Percentiles rank a stretch among this genome's conserved stretches.
These are phyloP conservation scores for Arthrobotrys entomopaga DNA, from an alignment of 2,329 filamentous ascomycete species.

Conservation along the genomic window DNA sequence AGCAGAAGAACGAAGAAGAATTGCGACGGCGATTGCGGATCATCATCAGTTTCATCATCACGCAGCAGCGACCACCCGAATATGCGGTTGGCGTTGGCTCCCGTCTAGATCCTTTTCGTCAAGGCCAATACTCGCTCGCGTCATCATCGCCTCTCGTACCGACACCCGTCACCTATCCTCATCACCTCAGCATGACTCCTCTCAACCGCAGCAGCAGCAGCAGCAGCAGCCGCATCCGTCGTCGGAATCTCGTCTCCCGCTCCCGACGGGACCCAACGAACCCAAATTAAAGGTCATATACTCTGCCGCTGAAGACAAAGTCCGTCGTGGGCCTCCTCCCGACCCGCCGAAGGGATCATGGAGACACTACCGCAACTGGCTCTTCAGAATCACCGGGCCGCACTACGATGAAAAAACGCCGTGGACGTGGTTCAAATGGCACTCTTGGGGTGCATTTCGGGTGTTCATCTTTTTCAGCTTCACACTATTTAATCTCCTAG, in stretches of 20 bases:
- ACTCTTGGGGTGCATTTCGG: constrained; percentile 24
- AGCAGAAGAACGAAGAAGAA: constrained; percentile 22
- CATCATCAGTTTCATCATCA: background rate
- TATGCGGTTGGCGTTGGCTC: constrained; percentile 39
- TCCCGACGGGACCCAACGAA: constrained; percentile 35
- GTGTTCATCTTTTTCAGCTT: constrained; percentile 44
- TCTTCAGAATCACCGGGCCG: constrained; percentile 39
- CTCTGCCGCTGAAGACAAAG: constrained; percentile 36
- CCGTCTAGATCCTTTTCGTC: constrained; percentile 24
- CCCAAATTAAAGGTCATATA: constrained; percentile 41
- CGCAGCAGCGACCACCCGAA: constrained; percentile 12
- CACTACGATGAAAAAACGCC: constrained; percentile 40
- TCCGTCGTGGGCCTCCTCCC: constrained; percentile 35
- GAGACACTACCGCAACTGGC: constrained; percentile 41
- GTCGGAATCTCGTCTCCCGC: constrained; percentile 23
- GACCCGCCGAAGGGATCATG: constrained; percentile 39
- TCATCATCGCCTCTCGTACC: constrained; percentile 20
- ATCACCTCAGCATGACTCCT: constrained; percentile 20
- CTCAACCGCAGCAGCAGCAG: background rate
- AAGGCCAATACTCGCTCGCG: constrained; percentile 22
- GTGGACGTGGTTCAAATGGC: constrained; percentile 49
- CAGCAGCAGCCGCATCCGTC: background rate
- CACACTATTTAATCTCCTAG: constrained; percentile 29
- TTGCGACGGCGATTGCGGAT: constrained; percentile 34
- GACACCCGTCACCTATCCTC: constrained; percentile 20